Base-by-base conservation (phyloP, 2,329 filamentous ascomycete genomes). In the Thelonectria blattea region DNA sequence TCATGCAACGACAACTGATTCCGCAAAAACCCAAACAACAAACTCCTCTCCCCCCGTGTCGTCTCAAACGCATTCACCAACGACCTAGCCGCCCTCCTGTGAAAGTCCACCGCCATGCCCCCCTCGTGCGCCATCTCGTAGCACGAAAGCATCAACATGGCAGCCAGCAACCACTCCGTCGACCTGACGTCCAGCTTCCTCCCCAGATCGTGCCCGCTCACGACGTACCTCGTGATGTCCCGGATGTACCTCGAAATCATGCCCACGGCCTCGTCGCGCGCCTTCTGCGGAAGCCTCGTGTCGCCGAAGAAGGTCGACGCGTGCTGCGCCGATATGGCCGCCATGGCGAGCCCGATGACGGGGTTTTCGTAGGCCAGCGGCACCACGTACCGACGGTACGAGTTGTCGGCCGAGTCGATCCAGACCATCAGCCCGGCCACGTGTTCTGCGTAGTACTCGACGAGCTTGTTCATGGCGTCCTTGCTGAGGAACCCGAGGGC, bases 391-490 rank as follows among this genome's bases (percentile, higher is more conserved):
- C 65, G 67, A 3, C 71, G 65, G 57, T 74, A 74, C 30, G 67
- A 66, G 37, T 74, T 74, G 17, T 71, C 65, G 4, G 64, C 65
- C 10, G 71, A 70, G 51, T 74, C 72, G 17, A 73, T 60, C 72
- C 72, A 74, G 15, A 74, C 71, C 72, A 74, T 74, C 11, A 73
- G 62, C 6, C 70, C 68, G 3, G 71, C 71, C 24, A 74, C 50
- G 51, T 71, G 63, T 52, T 69, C 68, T 32, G 72, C 68, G 49
- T 71, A 74, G 51, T 74, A 72, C 9, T 72, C 66, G 30, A 73
- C 65, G 45, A 73, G 54, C 5, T 51, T 49, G 4, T 54, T 37
- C 10, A 61, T 30, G 5, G 59, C 52, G 17, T 54, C 48, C 17
- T 61, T 61, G 37, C 48, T 58, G 11, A 61, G 50, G 3, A 46